Evolutionary conservation across 805 yeast genomes (phyloP), one percentile per base, ranked within the genome.

Genomic region (Debaryomyces tyrocola): DNA sequence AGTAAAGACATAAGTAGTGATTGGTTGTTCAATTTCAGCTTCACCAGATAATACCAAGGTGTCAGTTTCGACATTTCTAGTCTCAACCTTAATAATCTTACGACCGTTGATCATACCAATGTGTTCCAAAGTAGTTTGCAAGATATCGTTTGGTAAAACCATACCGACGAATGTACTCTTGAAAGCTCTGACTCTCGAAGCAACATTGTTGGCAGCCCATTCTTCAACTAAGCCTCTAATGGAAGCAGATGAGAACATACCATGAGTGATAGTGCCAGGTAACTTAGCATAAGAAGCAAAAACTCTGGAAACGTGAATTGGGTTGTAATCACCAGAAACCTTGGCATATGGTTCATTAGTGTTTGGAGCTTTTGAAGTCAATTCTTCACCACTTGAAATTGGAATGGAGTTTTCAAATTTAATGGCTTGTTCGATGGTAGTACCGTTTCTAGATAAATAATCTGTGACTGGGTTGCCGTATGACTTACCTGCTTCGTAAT

Each of bases 21-120:
- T 87, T 29, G 99, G 99, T 75, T 94, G 99, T 60, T 94, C 98
- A 62, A 95, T 91, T 76, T 94, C 99, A 46, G 99, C 99, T 75
- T 90, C 96, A 74, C 98, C 99, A 44, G 79, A 68, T 59, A 94
- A 78, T 17, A 94, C 99, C 34, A 78, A 70, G 50, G 79, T 80
- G 48, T 82, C 91, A 48, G 92, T 85, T 60, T 85, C 90, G 56
- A 81, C 82, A 70, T 90, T 90, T 71, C 79, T 80, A 52, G 97
- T 86, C 72, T 87, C 94, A 57, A 94, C 90, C 77, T 88, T 89
- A 65, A 94, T 82, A 64, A 94, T 86, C 84, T 94, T 95, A 75
- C 99, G 89, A 67, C 99, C 99, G 62, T 92, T 94, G 64, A 94
- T 90, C 99, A 94, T 94, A 74, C 98, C 99, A 69, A 89, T 82